These are phyloP conservation scores for Paraphaeosphaeria minitans DNA, from an alignment of 2,329 filamentous ascomycete species.

Conservation along the genomic window DNA sequence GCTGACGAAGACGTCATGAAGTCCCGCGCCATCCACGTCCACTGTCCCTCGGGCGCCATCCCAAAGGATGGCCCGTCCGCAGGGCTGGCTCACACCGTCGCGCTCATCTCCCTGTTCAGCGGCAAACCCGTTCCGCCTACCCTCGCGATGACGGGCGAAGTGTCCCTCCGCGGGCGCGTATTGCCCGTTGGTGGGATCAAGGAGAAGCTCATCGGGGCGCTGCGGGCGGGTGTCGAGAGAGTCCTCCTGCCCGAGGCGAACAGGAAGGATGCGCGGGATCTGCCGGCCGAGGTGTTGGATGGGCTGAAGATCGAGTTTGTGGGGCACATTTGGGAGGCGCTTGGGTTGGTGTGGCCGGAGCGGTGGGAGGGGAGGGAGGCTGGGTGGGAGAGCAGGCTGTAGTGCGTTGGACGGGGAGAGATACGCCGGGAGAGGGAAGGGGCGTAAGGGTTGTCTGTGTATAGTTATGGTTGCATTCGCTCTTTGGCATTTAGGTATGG, in stretches of 20 bases:
- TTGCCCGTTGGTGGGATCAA: slow-evolving; percentile 97
- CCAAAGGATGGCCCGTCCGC: slow-evolving; percentile 88
- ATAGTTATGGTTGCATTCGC: no score
- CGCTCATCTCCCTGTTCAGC: slow-evolving; percentile 86
- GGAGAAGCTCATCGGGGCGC: slow-evolving; percentile 95
- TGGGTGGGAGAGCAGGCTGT: slow-evolving; percentile 76
- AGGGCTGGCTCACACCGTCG: slow-evolving; percentile 91
- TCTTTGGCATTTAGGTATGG: no score
- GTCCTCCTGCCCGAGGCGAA: slow-evolving; percentile 88
- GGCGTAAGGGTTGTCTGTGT: no score
- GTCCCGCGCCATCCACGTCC: slow-evolving; percentile 89
- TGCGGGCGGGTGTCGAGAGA: slow-evolving; percentile 91
- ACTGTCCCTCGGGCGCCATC: slow-evolving; percentile 92
- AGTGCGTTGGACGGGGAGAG: slow-evolving; percentile 24
- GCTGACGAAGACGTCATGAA: slow-evolving; percentile 95
- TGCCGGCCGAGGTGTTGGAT: slow-evolving; percentile 86
- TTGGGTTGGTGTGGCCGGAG: slow-evolving; percentile 90
- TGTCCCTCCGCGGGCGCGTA: slow-evolving; percentile 83
- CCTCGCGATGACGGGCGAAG: slow-evolving; percentile 89
- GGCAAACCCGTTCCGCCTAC: slow-evolving; percentile 85
- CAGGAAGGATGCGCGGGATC: slow-evolving; percentile 87
- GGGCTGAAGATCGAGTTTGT: slow-evolving; percentile 90
- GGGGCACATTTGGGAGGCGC: slow-evolving; percentile 92
- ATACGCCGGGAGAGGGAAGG: no score
- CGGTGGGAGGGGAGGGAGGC: slow-evolving; percentile 72